These are phyloP conservation scores for Mortierella sp. DNA, from an alignment of 371 early-diverging fungal species.

Conservation along the genomic window DNA sequence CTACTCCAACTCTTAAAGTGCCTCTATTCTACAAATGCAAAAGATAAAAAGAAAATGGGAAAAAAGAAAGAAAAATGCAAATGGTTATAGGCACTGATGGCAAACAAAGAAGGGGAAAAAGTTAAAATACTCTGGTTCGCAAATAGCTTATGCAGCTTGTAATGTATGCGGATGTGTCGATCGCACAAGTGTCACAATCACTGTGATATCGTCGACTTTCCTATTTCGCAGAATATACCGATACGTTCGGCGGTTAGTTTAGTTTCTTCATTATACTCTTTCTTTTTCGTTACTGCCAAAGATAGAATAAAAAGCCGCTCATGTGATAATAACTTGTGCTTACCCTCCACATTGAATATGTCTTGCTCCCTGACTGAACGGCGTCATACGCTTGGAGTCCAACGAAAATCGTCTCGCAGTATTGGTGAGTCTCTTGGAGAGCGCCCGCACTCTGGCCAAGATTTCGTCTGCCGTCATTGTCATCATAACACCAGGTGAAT, in stretches of 20 bases:
- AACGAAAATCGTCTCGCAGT: slow-evolving; percentile 67
- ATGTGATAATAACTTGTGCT: slow-evolving; percentile 1
- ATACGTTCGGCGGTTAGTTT: not conserved
- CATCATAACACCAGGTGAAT: slow-evolving; percentile 24
- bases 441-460: slow-evolving; percentile 61
- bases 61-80: not conserved
- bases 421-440: slow-evolving; percentile 69
- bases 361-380: slow-evolving; percentile 47
- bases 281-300: not conserved
- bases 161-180: not conserved
- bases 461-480: slow-evolving; percentile 35
- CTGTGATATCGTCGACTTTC: slow-evolving; percentile 62
- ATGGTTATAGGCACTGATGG: not conserved
- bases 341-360: slow-evolving; percentile 54
- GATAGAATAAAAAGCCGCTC: not conserved
- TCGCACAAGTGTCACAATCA: slow-evolving; percentile 59
- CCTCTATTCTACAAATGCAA: not conserved
- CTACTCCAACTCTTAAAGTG: not conserved
- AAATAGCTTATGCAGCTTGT: not conserved
- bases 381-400: slow-evolving; percentile 64
- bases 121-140: not conserved
- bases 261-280: too few relatives aligned
- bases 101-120: too few relatives aligned
- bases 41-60: not conserved
- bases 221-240: slow-evolving; percentile 18